Base-by-base conservation (phyloP, 768 basidiomycete genomes). In the Amanita polypyramis region DNA sequence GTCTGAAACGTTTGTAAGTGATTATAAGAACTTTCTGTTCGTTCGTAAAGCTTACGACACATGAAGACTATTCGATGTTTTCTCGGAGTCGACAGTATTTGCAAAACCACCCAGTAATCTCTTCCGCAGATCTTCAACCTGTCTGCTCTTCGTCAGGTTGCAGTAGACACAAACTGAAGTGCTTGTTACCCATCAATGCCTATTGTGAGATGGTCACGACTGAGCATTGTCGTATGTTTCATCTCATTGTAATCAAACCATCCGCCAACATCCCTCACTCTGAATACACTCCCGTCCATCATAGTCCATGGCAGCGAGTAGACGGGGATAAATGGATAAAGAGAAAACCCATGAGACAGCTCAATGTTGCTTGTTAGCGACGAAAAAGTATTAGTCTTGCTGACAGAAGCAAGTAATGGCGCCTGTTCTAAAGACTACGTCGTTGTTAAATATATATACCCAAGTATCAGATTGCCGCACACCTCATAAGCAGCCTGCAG, bases 251-350 rank as follows among this genome's bases (percentile, higher is more conserved):
- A 51, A 30, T 66, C 64, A 32, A 82, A 68, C 78, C 77, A 85
- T 55, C 82, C 75, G 10, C 72, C 74, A 11, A 86, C 74, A 42
- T 75, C 71, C 40, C 84, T 74, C 39, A 83, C 58, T 42, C 86
- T 72, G 57, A 82, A 84, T 21, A 71, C 63, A 50, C 66, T 64
- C 33, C 65, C 64, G 8, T 67, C 52, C 17, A 63, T 63, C 54
- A 70, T 63, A 33, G 65, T 73, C 70, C 76, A 78, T 5, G 73
- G 71, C 32, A 75, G 59, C 8, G 72, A 57, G 12, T 68, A 73
- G 9, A 74, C 65, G 1, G 76, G 63, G 5, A 75, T 54, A 56
- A 85, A 85, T 0, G 86, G 86, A 60, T 79, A 89, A 33, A 85
- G 53, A n/a, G 81, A 73, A 58, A 84, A 86, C 14, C 57, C 57